Conservation (phyloP, 306 rosid species). For the Hippophae rhamnoides region DNA sequence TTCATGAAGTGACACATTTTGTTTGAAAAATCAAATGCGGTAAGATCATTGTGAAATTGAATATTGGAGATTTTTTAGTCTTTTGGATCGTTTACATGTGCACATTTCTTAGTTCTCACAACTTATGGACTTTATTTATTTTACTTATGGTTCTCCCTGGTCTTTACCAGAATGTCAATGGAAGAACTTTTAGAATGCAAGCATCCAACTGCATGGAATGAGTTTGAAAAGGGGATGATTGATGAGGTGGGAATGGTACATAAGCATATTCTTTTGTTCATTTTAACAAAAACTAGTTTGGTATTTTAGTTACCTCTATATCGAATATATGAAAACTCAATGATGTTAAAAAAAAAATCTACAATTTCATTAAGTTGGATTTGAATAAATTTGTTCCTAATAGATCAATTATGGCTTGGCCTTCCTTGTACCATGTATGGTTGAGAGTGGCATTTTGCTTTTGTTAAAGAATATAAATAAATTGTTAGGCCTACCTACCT, state of each 20-base stretch:
- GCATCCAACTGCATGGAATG: constrained; percentile 78
- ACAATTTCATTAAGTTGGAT: too few relatives aligned
- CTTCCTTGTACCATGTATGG: too few relatives aligned
- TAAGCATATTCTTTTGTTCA: constrained; percentile 1
- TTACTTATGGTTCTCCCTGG: too few relatives aligned
- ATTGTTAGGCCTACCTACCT: too few relatives aligned
- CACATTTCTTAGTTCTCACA: neutral
- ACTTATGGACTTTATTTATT: neutral
- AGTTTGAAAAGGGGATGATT: constrained; percentile 80
- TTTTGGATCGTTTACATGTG: neutral
- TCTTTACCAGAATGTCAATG: constrained; percentile 56
- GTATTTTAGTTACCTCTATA: neutral
- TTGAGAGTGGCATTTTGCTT: too few relatives aligned
- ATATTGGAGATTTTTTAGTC: neutral
- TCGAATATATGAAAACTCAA: too few relatives aligned
- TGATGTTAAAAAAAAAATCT: too few relatives aligned
- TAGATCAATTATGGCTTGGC: too few relatives aligned
- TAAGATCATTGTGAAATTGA: neutral
- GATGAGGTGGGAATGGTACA: constrained; percentile 58
- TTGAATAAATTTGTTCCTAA: too few relatives aligned
- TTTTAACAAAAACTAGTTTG: too few relatives aligned
- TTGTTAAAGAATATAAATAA: too few relatives aligned
- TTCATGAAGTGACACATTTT: neutral
- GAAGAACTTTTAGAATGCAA: constrained; percentile 67
- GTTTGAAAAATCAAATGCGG: neutral